Percentiles rank a stretch among this genome's conserved stretches.
Conservation (phyloP, 179 eudicot genomes). For the Drosera spatulata region DNA sequence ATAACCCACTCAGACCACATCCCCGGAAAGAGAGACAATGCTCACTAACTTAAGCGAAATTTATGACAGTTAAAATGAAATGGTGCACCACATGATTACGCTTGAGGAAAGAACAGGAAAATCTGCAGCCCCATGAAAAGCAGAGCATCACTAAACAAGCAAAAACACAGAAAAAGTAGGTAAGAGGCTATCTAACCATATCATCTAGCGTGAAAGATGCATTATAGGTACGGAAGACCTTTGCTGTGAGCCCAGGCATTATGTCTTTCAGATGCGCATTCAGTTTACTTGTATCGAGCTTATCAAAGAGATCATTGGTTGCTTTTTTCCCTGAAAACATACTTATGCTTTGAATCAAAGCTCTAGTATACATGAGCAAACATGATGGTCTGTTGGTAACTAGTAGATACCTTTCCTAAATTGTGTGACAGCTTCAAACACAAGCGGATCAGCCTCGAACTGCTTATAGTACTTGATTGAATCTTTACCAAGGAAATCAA, state of each 20-base stretch:
- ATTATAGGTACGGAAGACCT: no score
- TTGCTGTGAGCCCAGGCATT: constrained; percentile 87
- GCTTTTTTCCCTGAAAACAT: constrained; percentile 52
- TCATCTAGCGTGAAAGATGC: constrained; percentile 63
- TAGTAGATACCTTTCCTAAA: constrained; percentile 54
- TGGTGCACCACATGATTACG: neutral
- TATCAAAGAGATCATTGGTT: constrained; percentile 75
- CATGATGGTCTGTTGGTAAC: neutral
- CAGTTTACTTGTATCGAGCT: constrained; percentile 79
- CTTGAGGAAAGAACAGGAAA: neutral
- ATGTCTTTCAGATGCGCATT: constrained; percentile 91
- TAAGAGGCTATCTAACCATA: constrained; percentile 36
- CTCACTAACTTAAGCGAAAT: neutral
- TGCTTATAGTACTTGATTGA: constrained; percentile 37
- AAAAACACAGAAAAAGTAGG: constrained; percentile 1
- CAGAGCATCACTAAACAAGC: neutral
- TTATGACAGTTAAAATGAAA: neutral
- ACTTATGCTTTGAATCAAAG: neutral
- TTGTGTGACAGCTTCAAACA: constrained; percentile 70
- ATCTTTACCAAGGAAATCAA: constrained; percentile 86
- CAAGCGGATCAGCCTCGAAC: constrained; percentile 66
- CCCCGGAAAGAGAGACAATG: no score
- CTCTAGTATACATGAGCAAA: neutral
- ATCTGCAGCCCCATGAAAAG: no score
- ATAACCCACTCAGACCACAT: no score